Evolutionary conservation across 805 yeast genomes (phyloP).

Genomic region (Monosporozyma siamensis): DNA sequence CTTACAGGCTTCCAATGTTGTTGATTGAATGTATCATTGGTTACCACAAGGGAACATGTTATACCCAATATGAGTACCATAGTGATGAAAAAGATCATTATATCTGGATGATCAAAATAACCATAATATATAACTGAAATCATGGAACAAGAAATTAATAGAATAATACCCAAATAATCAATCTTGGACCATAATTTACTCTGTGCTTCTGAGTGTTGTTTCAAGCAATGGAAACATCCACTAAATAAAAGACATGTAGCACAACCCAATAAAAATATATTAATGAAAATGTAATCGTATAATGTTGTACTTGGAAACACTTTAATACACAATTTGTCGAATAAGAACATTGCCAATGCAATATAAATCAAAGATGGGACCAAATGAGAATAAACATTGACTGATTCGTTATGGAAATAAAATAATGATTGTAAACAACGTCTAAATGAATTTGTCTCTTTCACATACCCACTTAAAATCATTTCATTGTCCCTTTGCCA

Average conservation of each 20-base stretch:
- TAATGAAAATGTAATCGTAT: conserved; percentile 42
- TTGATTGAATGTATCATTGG: conserved; percentile 56
- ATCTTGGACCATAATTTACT: conserved; percentile 54
- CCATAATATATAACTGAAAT: conserved; percentile 42
- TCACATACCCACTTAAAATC: conserved; percentile 56
- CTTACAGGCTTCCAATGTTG: conserved; percentile 63
- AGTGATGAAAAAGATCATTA: conserved; percentile 23
- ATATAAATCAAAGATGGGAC: conserved; percentile 33
- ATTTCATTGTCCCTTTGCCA: conserved; percentile 73
- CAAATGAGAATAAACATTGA: conserved; percentile 62
- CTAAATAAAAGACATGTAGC: conserved; percentile 52
- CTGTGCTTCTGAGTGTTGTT: conserved; percentile 52
- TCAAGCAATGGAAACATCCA: conserved; percentile 56
- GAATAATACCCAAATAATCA: conserved; percentile 68
- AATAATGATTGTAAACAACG: conserved; percentile 41
- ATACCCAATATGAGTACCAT: conserved; percentile 48
- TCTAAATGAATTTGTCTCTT: conserved; percentile 40
- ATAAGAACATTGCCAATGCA: conserved; percentile 18
- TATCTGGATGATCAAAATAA: conserved; percentile 29
- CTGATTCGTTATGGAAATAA: conserved; percentile 60
- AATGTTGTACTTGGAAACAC: conserved; percentile 30
- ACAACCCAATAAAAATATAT: conserved; percentile 49
- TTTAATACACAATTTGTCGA: conserved; percentile 25
- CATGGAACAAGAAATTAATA: conserved; percentile 56
- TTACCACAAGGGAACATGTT: conserved; percentile 53